A percentile compares a stretch with the other conserved stretches of the same genome.
phyloP scores from a whole-genome alignment of 2,329 filamentous ascomycete species.

The Thielaviopsis euricoi region DNA sequence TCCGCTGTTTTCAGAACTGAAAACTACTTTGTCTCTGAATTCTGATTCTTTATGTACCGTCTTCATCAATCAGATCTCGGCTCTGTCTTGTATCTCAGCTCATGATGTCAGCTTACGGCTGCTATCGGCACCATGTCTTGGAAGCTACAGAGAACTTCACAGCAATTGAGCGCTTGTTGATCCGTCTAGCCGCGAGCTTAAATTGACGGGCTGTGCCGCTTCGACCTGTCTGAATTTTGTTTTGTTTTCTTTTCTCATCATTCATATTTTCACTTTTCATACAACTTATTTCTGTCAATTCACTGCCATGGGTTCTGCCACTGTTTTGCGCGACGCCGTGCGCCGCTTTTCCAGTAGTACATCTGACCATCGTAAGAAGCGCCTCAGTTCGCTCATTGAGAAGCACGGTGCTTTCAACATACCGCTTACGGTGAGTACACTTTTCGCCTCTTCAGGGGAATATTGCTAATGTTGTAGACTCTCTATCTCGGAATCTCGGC shows the following conservation, averaged over 20 bases:
- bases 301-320: neutral
- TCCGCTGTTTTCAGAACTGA: neutral
- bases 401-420: slow-evolving; percentile 28
- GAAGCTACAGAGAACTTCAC: neutral
- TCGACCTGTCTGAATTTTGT: neutral
- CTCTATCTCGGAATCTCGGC: slow-evolving; percentile 48
- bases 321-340: neutral
- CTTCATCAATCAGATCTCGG: neutral
- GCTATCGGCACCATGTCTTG: neutral
- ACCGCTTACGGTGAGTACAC: slow-evolving; percentile 27
- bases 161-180: neutral
- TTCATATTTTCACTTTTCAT: neutral
- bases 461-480: slow-evolving; percentile 22
- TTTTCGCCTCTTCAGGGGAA: neutral
- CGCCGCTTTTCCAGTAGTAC: slow-evolving; percentile 29
- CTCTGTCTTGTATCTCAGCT: too few relatives aligned
- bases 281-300: slow-evolving; percentile 1
- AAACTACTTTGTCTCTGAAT: neutral
- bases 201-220: neutral
- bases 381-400: slow-evolving; percentile 29
- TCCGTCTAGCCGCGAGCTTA: neutral
- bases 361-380: slow-evolving; percentile 28
- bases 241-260: neutral
- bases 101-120: neutral
- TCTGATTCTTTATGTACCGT: neutral